Evolutionary conservation across 2,329 filamentous ascomycete genomes (phyloP), one percentile per base, ranked within the genome.

Genomic region (Dactylella cylindrospora): DNA sequence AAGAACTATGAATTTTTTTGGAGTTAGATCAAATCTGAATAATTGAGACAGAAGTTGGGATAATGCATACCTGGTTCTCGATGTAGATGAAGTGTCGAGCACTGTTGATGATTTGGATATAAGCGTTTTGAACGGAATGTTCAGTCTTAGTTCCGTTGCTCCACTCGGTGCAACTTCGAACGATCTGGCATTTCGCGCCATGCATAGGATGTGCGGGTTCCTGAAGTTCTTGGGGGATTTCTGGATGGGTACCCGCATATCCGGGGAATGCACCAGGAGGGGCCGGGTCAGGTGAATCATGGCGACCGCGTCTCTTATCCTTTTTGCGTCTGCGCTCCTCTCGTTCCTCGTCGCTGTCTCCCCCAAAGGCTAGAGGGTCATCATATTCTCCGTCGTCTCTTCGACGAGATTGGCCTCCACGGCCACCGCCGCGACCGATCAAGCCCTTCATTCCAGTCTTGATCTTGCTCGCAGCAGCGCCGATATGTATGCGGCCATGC

Each of bases 111-210:
- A 83, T 79, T 35, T 85, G 78, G 26, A 86, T 82, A 70, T 95
- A 95, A 1, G 90, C 90, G 70, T 91, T 90, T 64, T 84, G 82
- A 64, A 96, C 91, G 0, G 89, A 95, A 71, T 93, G 89, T 71
- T 86, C 84, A 3, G 79, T 77, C 7, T 73, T 70, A 5, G 53
- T 75, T 35, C 81, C 81, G 69, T 83, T 79, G 65, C 79, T 82
- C 82, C 82, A 85, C 67, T 79, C 77, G 2, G 75, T 72, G 51
- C 74, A 74, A 66, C 74, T 76, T 66, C 76, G 71, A 19, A 76
- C 72, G 5, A 70, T 71, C 41, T 73, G 67, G 53, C 83, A 83
- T 67, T 80, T 80, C 29, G 76, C 76, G 0, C 76, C 73, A 40
- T 78, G 74, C 46, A 77, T 77, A 36, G 71, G 70, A 15, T 54